phyloP scores from a whole-genome alignment of 2,329 filamentous ascomycete species.

The Beauveria brongniartii region DNA sequence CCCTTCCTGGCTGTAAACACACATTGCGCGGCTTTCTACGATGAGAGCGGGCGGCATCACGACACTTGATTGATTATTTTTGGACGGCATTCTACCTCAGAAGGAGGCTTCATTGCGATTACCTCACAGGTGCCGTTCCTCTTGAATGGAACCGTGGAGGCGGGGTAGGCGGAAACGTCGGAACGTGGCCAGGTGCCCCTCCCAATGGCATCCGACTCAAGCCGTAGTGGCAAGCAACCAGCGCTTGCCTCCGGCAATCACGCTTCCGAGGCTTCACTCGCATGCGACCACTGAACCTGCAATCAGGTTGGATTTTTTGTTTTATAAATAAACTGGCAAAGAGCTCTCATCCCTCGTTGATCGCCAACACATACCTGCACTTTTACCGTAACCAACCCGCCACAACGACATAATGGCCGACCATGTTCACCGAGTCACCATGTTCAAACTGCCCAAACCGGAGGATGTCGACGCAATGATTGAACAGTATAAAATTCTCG shows the following conservation, averaged over 20 bases:
- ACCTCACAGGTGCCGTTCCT: no score
- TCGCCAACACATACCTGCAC: neutral
- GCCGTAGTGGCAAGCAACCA: neutral
- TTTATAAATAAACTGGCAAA: neutral
- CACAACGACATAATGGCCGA: constrained; percentile 23
- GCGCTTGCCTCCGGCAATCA: neutral
- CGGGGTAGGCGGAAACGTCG: neutral
- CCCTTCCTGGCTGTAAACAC: neutral
- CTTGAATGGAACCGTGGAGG: neutral
- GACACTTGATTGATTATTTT: neutral
- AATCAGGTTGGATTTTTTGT: neutral
- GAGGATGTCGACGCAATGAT: constrained; percentile 37
- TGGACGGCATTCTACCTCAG: no score
- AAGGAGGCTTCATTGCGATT: no score
- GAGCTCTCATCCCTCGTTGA: neutral
- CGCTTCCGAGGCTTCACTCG: neutral
- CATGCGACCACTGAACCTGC: no score
- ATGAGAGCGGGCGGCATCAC: neutral
- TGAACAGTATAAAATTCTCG: constrained; percentile 35
- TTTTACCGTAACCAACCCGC: neutral
- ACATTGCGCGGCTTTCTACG: neutral
- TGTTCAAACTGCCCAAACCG: constrained; percentile 44
- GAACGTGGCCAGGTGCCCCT: neutral
- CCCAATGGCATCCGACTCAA: neutral
- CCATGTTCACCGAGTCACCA: constrained; percentile 40